Base-by-base conservation (phyloP, 257 asterid genomes). In the Phtheirospermum japonicum region DNA sequence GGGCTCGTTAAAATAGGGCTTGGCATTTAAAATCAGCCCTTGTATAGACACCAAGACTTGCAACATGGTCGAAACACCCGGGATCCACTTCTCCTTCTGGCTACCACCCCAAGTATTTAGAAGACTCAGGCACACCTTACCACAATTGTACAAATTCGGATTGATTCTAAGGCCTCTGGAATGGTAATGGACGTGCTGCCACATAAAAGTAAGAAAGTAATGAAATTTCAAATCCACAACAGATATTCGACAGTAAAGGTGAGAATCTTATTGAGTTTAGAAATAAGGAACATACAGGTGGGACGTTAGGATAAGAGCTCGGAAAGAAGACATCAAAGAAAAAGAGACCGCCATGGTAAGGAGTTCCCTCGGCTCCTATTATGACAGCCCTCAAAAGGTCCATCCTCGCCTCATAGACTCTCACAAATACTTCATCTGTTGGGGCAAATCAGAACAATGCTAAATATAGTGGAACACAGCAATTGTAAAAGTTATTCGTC, bases 11-110 rank as follows among this genome's bases (percentile, higher is more conserved):
- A 81, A 92, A 75, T 61, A 92, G 73, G 99, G 99, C 62, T 85
- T 74, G 10, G 91, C 80, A 58, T 89, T 92, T 73, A 92, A 78
- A 72, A 89, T 89, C 70, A 92, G 78, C 63, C 96, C 99, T 76
- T 89, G 99, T 30, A 92, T 86, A 39, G 99, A 92, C 42, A 92
- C 99, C 85, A 89, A 73, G 52, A 89, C 99, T 75, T 92, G 99
- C 36, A 92, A 71, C 75, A 83, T 80, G 58, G 97, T 89, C 6
- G 99, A 92, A 26, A 55, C 68, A 30, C 77, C 75, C 26, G 94
- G 85, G 67, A 85, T 75, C 99, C 99, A 92, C 73, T 68, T 85
- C 73, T 92, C 99, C 76, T 83, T 70, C 56, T 71, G 69, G 51
- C 69, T 49, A 34, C 99, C 99, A 52, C 39, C 57, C 99, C 99